Evolutionary conservation across 306 rosid genomes (phyloP), one percentile per base, ranked within the genome.

Genomic region (Medicago arabica): DNA sequence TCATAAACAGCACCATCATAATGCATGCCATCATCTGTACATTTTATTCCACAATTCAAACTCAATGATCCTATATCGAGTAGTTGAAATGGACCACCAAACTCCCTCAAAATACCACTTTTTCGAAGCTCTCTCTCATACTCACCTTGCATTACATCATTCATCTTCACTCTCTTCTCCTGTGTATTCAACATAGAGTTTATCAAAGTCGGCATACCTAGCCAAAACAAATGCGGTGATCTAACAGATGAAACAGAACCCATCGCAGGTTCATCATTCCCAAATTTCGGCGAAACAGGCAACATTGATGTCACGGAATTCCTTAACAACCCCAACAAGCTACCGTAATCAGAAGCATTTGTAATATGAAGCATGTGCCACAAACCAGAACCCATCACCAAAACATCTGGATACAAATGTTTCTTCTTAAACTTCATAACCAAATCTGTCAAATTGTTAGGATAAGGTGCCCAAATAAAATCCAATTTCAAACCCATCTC

Each of bases 11-110:
- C 80, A 41, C 69, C 80, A 81, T 92, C 90, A 83, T 90, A 92
- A 78, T 95, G 99, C 93, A 92, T 90, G 2, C 97, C 97, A 82
- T 95, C 99, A 58, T 79, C 97, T 53, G 97, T 92, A 80, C 99
- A 95, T 39, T 84, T 82, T 31, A 89, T 87, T 73, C 99, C 99
- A 82, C 99, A 95, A 66, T 88, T 90, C 97, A 96, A 92, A 85
- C 96, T 95, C 85, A 95, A 63, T 8, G 96, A 89, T 13, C 87
- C 90, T 9, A 92, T 79, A 82, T 95, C 99, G 43, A 95, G 69
- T 51, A 90, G 67, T 69, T 86, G 82, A 60, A 92, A 61, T 1
- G 97, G 97, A 6, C 99, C 97, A n/a, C 92, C 93, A 2, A 86
- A 74, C 12, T 84, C 79, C 47, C 81, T 84, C 75, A 95, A 53